Evolutionary conservation across 176 grass and related monocot genomes (phyloP).

Genomic region (Hordeum vulgare): MorexV3_pseudomolecules_assembly NC_058522.1:447873937-447874436

Average conservation of each 20-base stretch:
- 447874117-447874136: neutral
- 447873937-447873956: constrained; percentile 56
- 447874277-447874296: constrained; percentile 39
- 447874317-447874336: constrained; percentile 44
- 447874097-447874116: neutral
- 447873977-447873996: constrained; percentile 37
- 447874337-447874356: constrained; percentile 57
- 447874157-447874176: constrained; percentile 6
- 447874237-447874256: constrained; percentile 24
- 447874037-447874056: constrained; percentile 7
- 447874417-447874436: constrained; percentile 34
- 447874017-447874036: constrained; percentile 29
- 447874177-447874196: neutral
- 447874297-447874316: constrained; percentile 32
- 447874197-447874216: neutral
- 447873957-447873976: constrained; percentile 61
- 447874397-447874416: neutral
- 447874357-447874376: constrained; percentile 38
- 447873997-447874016: constrained; percentile 23
- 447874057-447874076: neutral
- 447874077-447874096: constrained; percentile 19
- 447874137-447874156: neutral
- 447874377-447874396: neutral
- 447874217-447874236: constrained; percentile 8
- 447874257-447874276: constrained; percentile 32